Conservation (phyloP, 75 land plant genomes). For the Selaginella tamariscina region DNA sequence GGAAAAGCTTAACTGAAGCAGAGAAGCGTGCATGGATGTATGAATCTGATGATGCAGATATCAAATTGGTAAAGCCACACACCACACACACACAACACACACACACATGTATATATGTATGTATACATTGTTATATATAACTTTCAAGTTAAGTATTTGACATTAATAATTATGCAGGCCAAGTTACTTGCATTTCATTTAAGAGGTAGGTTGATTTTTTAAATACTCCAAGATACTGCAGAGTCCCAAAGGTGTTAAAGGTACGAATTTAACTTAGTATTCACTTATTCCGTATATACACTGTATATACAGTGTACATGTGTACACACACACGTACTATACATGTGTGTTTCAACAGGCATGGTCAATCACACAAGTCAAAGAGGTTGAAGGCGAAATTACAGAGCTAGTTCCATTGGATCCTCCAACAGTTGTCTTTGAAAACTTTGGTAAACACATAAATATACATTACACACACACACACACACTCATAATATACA, state of each 20-base stretch:
- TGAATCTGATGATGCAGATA: background rate
- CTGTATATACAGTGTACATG: background rate
- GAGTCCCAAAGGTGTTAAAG: background rate
- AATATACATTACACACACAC: background rate
- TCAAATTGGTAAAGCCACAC: background rate
- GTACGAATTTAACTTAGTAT: background rate
- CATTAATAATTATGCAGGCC: background rate
- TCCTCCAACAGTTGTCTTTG: conserved; percentile 1
- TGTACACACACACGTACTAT: background rate
- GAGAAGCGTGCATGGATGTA: conserved; percentile 4
- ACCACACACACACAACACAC: too few relatives aligned
- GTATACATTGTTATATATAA: too few relatives aligned
- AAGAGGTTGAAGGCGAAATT: background rate
- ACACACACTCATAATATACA: background rate
- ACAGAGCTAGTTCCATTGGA: conserved; percentile 9
- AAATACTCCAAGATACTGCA: background rate
- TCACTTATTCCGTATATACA: background rate
- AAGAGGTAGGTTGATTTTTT: background rate
- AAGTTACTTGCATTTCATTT: background rate
- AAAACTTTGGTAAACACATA: background rate
- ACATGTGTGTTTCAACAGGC: background rate
- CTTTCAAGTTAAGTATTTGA: background rate
- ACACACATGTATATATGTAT: too few relatives aligned
- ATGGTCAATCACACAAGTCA: background rate
- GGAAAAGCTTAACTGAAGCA: background rate